Evolutionary conservation across 202 grass and related monocot genomes (phyloP), one percentile per base, ranked within the genome.

Genomic region (Sporobolus alterniflorus): DNA sequence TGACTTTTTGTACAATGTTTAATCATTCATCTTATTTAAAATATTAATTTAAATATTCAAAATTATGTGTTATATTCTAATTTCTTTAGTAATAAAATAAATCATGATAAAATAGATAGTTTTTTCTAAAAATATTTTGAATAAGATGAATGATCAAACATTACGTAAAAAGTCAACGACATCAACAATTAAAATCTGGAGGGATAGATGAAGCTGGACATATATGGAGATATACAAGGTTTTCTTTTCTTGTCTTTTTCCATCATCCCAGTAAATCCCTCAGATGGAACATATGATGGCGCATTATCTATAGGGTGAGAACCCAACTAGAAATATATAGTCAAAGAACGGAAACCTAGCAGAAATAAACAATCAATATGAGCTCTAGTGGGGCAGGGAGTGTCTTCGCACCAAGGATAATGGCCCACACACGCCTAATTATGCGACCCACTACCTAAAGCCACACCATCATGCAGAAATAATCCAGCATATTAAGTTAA

Each of bases 371-470:
- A 22, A 29, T 42, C 52, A 80, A 7, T 32, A 32, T 39, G 6
- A 39, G 36, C 4, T 39, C 21, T 55, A 55, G 52, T 70, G 40
- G 78, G 54, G 65, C 30, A 77, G 3, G 75, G 39, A 64, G 73
- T 74, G 69, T 40, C 10, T 50, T 2, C 32, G 83, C 83, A 82
- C 83, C 77, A 82, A 82, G 56, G 54, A 55, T 77, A 78, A 82
- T 86, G 73, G 83, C 72, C 82, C 31, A 73, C 59, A 64, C 59
- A 86, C 11, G 60, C 31, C 59, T 78, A 90, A 90, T 90, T 86
- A 82, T 90, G 73, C 40, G 51, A 63, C 41, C 67, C 88, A 90
- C 83, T 83, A 78, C 59, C 69, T 89, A 86, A 90, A 86, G 83
- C 49, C 56, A 32, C 71, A 71, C n/a, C 57, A 42, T 26, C 34